These are phyloP conservation scores for Leptodontidium sp. DNA, from an alignment of 2,329 filamentous ascomycete species.

Conservation along the genomic window DNA sequence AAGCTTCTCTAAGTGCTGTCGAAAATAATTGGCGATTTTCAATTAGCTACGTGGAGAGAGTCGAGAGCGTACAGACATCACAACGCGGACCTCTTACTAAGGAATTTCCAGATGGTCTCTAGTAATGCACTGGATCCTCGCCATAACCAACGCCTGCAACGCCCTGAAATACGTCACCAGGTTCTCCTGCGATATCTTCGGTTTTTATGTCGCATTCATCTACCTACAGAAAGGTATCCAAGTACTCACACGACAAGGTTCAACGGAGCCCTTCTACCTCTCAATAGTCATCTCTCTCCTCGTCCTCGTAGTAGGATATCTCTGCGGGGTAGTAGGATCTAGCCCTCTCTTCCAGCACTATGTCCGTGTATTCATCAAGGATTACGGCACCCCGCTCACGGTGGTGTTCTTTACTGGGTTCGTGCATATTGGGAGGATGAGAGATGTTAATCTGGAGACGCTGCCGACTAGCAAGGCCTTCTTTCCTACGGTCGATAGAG, in stretches of 20 bases:
- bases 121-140: conserved; percentile 84
- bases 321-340: conserved; percentile 74
- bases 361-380: conserved; percentile 83
- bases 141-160: conserved; percentile 87
- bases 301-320: conserved; percentile 79
- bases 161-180: conserved; percentile 87
- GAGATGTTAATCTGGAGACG: conserved; percentile 70
- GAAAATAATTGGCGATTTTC: neutral
- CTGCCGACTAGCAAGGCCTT: conserved; percentile 82
- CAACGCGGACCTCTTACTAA: no score
- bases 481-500: conserved; percentile 75
- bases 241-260: conserved; percentile 79
- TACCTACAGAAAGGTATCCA: conserved; percentile 93
- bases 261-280: conserved; percentile 73
- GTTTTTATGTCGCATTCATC: conserved; percentile 92
- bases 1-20: neutral
- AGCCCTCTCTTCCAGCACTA: conserved; percentile 78
- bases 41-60: neutral
- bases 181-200: conserved; percentile 93
- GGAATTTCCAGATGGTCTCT: conserved; percentile 72
- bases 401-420: conserved; percentile 91
- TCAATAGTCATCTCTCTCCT: conserved; percentile 79
- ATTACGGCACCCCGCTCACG: conserved; percentile 86
- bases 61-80: neutral
- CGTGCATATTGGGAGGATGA: conserved; percentile 85